Percentiles rank a stretch among this genome's conserved stretches.
phyloP scores from a whole-genome alignment of 1,284 basidiomycete species.

The Ceraceosorus guamensis region DNA sequence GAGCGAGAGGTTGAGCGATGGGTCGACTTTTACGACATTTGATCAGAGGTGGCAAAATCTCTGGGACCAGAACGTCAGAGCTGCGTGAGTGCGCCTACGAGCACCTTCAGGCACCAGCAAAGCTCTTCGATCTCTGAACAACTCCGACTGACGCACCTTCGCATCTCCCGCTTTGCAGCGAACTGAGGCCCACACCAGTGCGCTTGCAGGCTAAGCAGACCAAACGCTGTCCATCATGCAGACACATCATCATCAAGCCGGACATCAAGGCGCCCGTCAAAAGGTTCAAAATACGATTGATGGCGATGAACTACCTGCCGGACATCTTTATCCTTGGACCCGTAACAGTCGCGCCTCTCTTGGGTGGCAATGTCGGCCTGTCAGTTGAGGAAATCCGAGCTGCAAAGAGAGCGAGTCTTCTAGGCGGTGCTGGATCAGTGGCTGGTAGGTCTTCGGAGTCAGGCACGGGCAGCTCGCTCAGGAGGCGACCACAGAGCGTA shows the following conservation, averaged over 20 bases:
- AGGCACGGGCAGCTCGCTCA: too few species aligned
- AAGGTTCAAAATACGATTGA: slow-evolving; percentile 92
- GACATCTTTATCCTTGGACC: slow-evolving; percentile 75
- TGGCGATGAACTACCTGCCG: slow-evolving; percentile 87
- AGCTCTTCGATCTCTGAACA: too few species aligned
- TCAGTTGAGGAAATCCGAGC: too few species aligned
- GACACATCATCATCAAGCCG: slow-evolving; percentile 94
- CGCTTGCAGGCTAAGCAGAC: slow-evolving; percentile 85
- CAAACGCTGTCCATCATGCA: slow-evolving; percentile 86
- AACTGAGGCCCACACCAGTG: slow-evolving; percentile 75
- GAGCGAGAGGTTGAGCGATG: background rate
- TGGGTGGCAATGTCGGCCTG: too few species aligned
- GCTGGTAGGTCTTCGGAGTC: too few species aligned
- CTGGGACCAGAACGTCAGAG: slow-evolving; percentile 63
- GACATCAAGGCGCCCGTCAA: slow-evolving; percentile 90
- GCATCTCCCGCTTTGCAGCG: slow-evolving; percentile 49
- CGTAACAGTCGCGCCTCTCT: background rate
- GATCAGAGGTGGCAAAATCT: slow-evolving; percentile 73
- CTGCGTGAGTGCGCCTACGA: slow-evolving; percentile 55
- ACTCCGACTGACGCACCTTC: too few species aligned
- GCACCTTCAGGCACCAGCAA: too few species aligned
- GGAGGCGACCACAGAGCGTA: too few species aligned
- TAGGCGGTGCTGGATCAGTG: too few species aligned
- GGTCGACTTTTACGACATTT: slow-evolving; percentile 55
- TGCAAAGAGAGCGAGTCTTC: too few species aligned